Percentiles rank a stretch among this genome's conserved stretches.
Conservation (phyloP, 2,329 filamentous ascomycete species). For the Aspergillus thermomutatus region DNA sequence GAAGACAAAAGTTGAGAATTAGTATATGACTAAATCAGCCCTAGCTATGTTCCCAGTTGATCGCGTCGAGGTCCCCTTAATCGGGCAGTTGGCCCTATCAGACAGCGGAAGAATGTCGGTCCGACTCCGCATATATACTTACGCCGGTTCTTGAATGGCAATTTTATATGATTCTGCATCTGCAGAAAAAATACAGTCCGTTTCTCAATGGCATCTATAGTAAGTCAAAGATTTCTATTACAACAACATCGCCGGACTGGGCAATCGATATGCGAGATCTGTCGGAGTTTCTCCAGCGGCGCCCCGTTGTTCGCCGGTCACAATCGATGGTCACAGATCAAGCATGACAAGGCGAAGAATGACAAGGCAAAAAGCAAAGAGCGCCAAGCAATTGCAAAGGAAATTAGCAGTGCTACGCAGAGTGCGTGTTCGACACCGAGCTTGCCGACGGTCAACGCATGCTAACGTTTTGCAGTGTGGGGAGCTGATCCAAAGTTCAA, state of each 20-base stretch:
- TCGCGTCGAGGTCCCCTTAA: conserved; percentile 9
- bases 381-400: conserved; percentile 65
- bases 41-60: not conserved
- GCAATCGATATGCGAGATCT: conserved; percentile 18
- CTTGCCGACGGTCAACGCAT: not conserved
- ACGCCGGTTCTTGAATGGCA: not conserved
- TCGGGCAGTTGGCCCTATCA: conserved; percentile 18
- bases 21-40: conserved; percentile 1
- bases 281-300: conserved; percentile 50
- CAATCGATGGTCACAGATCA: conserved; percentile 94
- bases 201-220: conserved; percentile 23
- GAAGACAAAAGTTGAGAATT: not conserved
- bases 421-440: conserved; percentile 45
- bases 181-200: not conserved
- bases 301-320: conserved; percentile 62
- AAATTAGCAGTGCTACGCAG: conserved; percentile 72
- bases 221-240: conserved; percentile 17
- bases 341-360: conserved; percentile 85
- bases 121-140: conserved; percentile 22
- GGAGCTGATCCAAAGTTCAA: conserved; percentile 73
- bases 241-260: conserved; percentile 8
- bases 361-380: conserved; percentile 72
- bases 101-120: conserved; percentile 27
- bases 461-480: conserved; percentile 54
- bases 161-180: conserved; percentile 1